Conservation (phyloP, 2,329 filamentous ascomycete species). For the Aspergillus quadrilineatus region DNA sequence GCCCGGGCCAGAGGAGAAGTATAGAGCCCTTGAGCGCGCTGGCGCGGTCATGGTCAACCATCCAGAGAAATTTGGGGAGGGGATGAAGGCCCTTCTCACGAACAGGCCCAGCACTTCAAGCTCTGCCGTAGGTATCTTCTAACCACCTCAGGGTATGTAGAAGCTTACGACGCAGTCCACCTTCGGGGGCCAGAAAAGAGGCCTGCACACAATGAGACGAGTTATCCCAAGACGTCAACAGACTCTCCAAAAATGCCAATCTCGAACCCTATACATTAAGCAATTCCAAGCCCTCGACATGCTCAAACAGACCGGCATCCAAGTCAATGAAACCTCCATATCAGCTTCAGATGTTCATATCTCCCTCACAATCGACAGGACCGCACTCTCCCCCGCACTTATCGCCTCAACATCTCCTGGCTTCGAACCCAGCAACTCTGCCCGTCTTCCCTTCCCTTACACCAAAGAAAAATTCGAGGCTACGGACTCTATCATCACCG, state of each 20-base stretch:
- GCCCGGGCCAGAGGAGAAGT: slow-evolving; percentile 63
- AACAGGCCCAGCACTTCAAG: slow-evolving; percentile 32
- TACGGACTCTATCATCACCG: slow-evolving; percentile 41
- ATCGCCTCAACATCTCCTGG: slow-evolving; percentile 57
- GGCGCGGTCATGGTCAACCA: slow-evolving; percentile 72
- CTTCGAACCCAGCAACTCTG: slow-evolving; percentile 45
- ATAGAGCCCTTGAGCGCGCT: slow-evolving; percentile 62
- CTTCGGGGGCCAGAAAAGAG: slow-evolving; percentile 46
- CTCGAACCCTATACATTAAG: slow-evolving; percentile 56
- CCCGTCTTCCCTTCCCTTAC: slow-evolving; percentile 64
- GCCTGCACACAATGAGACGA: slow-evolving; percentile 50
- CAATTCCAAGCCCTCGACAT: slow-evolving; percentile 56
- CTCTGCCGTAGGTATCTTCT: slow-evolving; percentile 23
- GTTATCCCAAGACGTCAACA: slow-evolving; percentile 18
- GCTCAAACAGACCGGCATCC: slow-evolving; percentile 53
- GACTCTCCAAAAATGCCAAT: slow-evolving; percentile 34
- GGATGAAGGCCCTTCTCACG: slow-evolving; percentile 62
- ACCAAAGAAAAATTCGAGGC: slow-evolving; percentile 46
- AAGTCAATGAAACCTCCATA: slow-evolving; percentile 40
- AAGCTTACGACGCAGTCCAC: slow-evolving; percentile 19
- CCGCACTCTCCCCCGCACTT: slow-evolving; percentile 62
- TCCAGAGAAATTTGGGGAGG: slow-evolving; percentile 70
- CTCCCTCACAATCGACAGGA: slow-evolving; percentile 65
- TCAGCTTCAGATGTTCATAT: slow-evolving; percentile 52
- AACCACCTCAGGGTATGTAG: background rate